These are phyloP conservation scores for Globisporangium iwayamae DNA, from an alignment of 352 stramenopile species.

Conservation along the genomic window DNA sequence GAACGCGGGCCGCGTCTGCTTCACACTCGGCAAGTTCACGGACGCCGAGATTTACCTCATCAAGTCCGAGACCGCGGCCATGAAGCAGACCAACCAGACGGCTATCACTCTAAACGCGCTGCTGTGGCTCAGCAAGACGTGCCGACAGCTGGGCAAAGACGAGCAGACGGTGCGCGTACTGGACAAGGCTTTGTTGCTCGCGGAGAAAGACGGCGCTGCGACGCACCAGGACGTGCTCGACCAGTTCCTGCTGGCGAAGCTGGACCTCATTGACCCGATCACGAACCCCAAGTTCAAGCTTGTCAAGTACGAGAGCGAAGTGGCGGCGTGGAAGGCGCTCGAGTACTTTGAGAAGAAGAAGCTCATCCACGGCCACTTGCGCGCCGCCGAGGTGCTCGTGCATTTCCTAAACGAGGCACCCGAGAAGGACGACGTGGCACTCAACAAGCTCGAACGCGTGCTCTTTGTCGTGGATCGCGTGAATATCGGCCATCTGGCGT, in stretches of 20 bases:
- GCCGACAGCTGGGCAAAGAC: slow-evolving; percentile 26
- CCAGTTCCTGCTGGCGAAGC: slow-evolving; percentile 44
- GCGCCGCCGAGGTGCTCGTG: slow-evolving; percentile 30
- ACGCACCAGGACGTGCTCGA: slow-evolving; percentile 33
- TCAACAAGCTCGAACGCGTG: slow-evolving; percentile 29
- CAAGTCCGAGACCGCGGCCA: slow-evolving; percentile 30
- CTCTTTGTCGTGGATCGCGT: slow-evolving; percentile 37
- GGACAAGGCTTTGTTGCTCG: slow-evolving; percentile 16
- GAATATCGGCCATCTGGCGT: slow-evolving; percentile 30
- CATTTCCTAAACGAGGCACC: slow-evolving; percentile 19
- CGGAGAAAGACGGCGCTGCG: slow-evolving; percentile 20
- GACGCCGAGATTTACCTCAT: slow-evolving; percentile 45
- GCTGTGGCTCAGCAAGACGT: slow-evolving; percentile 52
- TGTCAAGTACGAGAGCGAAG: slow-evolving; percentile 12
- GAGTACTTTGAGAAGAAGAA: slow-evolving; percentile 52
- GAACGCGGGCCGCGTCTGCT: slow-evolving; percentile 57
- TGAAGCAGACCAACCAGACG: slow-evolving; percentile 19
- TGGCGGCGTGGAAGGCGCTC: slow-evolving; percentile 35
- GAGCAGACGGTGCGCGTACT: slow-evolving; percentile 18
- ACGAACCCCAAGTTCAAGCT: slow-evolving; percentile 17
- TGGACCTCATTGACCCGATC: slow-evolving; percentile 41
- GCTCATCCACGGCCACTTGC: slow-evolving; percentile 37
- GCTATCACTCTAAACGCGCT: slow-evolving; percentile 43
- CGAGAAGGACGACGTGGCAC: slow-evolving; percentile 12
- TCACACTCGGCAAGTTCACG: slow-evolving; percentile 42